Conservation (phyloP, 768 basidiomycete genomes). For the Macrolepiota fuliginosa region DNA sequence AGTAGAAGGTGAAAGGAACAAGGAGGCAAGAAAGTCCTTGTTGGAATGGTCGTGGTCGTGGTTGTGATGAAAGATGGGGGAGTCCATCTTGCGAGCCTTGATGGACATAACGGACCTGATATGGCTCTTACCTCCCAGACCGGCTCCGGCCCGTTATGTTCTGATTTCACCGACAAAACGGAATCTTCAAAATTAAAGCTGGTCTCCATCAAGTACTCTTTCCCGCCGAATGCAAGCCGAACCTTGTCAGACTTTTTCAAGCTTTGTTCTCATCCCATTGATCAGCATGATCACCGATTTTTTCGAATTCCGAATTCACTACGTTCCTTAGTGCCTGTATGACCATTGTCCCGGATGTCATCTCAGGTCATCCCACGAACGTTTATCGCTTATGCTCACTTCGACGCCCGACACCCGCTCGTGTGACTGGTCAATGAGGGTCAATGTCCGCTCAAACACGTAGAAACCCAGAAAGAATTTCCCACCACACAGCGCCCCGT, state of each 20-base stretch:
- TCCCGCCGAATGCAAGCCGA: neutral
- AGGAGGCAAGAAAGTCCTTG: conserved; percentile 22
- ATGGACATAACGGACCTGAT: neutral
- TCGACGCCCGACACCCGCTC: neutral
- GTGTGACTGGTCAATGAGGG: neutral
- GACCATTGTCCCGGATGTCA: neutral
- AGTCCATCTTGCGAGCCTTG: neutral
- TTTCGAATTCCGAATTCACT: neutral
- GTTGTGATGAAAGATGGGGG: conserved; percentile 2
- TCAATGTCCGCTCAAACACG: neutral
- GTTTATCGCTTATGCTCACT: neutral
- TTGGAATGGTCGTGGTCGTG: conserved; percentile 15
- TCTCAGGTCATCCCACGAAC: neutral
- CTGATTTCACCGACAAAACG: neutral
- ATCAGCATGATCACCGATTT: neutral
- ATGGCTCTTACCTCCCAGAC: neutral
- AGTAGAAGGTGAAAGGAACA: conserved; percentile 14
- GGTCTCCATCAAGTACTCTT: neutral
- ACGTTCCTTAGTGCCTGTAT: neutral
- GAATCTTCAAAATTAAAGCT: neutral
- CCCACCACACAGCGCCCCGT: neutral
- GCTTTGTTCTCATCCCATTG: neutral
- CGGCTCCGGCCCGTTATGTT: conserved; percentile 3
- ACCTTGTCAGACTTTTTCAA: neutral
- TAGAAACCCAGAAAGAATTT: neutral